A percentile compares a stretch with the other conserved stretches of the same genome.
phyloP scores from a whole-genome alignment of 2,329 filamentous ascomycete genomes.

The Fusarium cyanostomum region DNA sequence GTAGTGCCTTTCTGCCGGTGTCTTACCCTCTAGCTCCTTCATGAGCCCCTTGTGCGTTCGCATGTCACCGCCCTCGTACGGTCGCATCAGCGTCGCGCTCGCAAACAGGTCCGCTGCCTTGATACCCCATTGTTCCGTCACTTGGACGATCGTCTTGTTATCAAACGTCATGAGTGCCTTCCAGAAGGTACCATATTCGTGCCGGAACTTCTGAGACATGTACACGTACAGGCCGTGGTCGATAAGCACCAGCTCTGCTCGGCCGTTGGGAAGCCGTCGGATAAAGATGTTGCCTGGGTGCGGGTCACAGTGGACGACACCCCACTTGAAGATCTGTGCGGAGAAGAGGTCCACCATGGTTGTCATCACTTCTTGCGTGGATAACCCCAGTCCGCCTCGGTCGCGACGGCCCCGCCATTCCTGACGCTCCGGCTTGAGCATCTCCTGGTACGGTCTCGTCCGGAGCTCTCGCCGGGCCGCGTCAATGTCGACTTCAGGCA shows the following conservation, averaged over 20 bases:
- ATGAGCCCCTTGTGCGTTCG: constrained; percentile 72
- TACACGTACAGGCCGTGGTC: constrained; percentile 97
- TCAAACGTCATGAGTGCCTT: constrained; percentile 94
- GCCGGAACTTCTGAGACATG: constrained; percentile 84
- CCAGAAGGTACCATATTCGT: constrained; percentile 92
- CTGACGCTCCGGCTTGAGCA: constrained; percentile 81
- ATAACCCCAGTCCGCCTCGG: constrained; percentile 84
- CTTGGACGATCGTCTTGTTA: constrained; percentile 77
- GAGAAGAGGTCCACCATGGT: constrained; percentile 97
- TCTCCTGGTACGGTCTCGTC: constrained; percentile 63
- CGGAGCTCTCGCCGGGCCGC: constrained; percentile 57
- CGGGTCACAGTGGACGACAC: constrained; percentile 93
- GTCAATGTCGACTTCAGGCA: constrained; percentile 62
- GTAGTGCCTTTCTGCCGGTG: constrained; percentile 78
- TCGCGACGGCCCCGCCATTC: constrained; percentile 78
- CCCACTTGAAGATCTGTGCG: constrained; percentile 99
- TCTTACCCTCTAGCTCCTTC: constrained; percentile 67
- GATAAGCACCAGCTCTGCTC: constrained; percentile 90
- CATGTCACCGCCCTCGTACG: constrained; percentile 86
- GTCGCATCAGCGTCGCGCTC: constrained; percentile 86
- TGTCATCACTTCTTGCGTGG: constrained; percentile 88
- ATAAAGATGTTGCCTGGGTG: constrained; percentile 98
- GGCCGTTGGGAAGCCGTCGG: constrained; percentile 82
- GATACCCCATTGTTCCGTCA: constrained; percentile 87
- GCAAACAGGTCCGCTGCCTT: constrained; percentile 91